phyloP scores from a whole-genome alignment of 2,329 filamentous ascomycete genomes.

The Nemania bipapillata region DNA sequence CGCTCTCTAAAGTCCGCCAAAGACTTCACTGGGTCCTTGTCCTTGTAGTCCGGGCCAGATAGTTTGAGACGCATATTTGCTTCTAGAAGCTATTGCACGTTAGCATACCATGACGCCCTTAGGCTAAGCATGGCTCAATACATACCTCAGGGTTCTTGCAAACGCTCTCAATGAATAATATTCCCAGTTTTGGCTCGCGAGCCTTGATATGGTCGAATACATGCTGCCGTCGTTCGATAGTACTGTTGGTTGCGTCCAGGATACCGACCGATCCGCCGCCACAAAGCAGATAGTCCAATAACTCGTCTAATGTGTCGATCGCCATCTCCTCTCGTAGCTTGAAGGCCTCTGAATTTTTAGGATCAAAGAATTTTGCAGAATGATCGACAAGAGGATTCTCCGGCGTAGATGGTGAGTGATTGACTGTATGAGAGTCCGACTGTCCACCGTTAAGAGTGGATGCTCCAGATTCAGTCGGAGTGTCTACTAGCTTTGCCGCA shows the following conservation, averaged over 20 bases:
- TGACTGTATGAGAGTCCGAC: constrained; percentile 49
- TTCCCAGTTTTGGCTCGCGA: constrained; percentile 85
- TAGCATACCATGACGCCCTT: background rate
- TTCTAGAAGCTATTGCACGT: constrained; percentile 73
- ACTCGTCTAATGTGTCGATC: constrained; percentile 88
- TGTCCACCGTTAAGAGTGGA: constrained; percentile 67
- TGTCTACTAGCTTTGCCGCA: constrained; percentile 54
- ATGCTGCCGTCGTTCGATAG: constrained; percentile 81
- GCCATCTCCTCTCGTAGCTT: constrained; percentile 90
- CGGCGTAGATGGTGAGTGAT: constrained; percentile 55
- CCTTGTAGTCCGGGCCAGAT: constrained; percentile 93
- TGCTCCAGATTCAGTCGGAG: constrained; percentile 64
- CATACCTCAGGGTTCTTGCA: constrained; percentile 79
- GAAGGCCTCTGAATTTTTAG: constrained; percentile 82
- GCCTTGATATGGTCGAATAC: constrained; percentile 85
- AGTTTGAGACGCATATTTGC: constrained; percentile 98
- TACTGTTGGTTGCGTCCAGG: constrained; percentile 97
- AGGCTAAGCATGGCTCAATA: constrained; percentile 13
- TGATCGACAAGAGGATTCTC: constrained; percentile 72
- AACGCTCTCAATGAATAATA: constrained; percentile 94
- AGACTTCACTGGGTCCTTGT: constrained; percentile 87
- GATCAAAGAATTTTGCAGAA: constrained; percentile 93
- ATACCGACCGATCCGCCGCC: constrained; percentile 91
- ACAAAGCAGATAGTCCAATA: constrained; percentile 86
- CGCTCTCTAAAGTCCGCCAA: constrained; percentile 92